Base-by-base conservation (phyloP, 371 early-diverging fungal species). In the Rhizopus microsporus region DNA sequence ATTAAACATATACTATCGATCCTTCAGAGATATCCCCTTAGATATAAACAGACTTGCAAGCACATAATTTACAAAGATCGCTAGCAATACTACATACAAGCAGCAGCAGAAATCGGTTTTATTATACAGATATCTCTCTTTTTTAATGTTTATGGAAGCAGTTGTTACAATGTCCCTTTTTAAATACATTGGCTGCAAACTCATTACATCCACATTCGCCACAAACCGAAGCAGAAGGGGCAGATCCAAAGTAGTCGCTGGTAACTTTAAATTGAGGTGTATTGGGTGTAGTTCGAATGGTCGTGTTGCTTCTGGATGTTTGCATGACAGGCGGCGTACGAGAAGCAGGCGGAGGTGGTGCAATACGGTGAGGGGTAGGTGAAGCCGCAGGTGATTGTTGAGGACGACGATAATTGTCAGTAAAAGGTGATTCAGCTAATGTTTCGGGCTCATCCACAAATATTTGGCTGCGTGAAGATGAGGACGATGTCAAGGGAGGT, bases 181-280 rank as follows among this genome's bases (percentile, higher is more conserved):
- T 85, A 66, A 91, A 88, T n/a, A 83, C 67, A 68, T 90, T 86
- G 16, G 83, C 74, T 35, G 68, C 57, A 71, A 72, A 91, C 30
- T 88, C 89, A 16, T 75, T 54, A 65, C 91, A 90, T 2, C 83
- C 87, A 57, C 90, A 90, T 52, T 75, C 76, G 13, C 12, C 7
- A 40, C 65, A 65, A 13, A 39, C 31, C n/a, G 32, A 23, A 51
- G 48, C 39, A 46, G 38, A 17, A 13, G 47, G 8, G 5, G 34
- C n/a, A 3, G 31, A 15, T 50, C 51, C 61, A 37, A 60, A 60
- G 12, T 60, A 60, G 43, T 38, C 48, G 7, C 39, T 37, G 0
- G 48, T 29, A 4, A 32, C 54, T 8, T 37, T 53, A 33, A 47
- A 15, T 13, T 54, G 30, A 5, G 62, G 57, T 12, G 62, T 50